Conservation (phyloP, 164 flowering plant species). For the Piper longum region DNA sequence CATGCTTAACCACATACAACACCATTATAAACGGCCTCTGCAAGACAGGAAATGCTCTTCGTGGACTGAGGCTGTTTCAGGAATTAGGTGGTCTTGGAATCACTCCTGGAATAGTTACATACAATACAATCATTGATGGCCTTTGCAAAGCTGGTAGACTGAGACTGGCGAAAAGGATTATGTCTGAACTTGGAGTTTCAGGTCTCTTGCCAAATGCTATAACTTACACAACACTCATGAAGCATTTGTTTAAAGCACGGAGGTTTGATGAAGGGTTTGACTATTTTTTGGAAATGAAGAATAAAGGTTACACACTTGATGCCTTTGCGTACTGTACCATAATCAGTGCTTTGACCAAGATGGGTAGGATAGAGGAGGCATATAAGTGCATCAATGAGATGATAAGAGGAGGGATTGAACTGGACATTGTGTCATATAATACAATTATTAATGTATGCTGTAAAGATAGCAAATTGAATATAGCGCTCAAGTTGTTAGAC, state of each 20-base stretch:
- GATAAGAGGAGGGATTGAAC: slow-evolving; percentile 31
- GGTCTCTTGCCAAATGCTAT: slow-evolving; percentile 46
- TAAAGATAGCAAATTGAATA: slow-evolving; percentile 48
- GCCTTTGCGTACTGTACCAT: slow-evolving; percentile 59
- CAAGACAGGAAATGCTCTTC: slow-evolving; percentile 34
- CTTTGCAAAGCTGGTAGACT: slow-evolving; percentile 49
- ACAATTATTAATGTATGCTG: slow-evolving; percentile 48
- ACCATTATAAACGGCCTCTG: slow-evolving; percentile 71
- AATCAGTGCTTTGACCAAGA: slow-evolving; percentile 43
- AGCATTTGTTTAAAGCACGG: slow-evolving; percentile 40
- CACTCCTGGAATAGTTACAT: slow-evolving; percentile 40
- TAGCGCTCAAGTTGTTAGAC: slow-evolving; percentile 35
- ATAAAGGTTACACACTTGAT: slow-evolving; percentile 59
- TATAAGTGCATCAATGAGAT: slow-evolving; percentile 31
- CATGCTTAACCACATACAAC: slow-evolving; percentile 39
- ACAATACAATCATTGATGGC: slow-evolving; percentile 71
- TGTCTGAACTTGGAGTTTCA: slow-evolving; percentile 37
- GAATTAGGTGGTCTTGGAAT: slow-evolving; percentile 38
- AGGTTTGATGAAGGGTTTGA: slow-evolving; percentile 42
- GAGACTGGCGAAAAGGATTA: slow-evolving; percentile 28
- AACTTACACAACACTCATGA: slow-evolving; percentile 74
- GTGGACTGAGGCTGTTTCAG: slow-evolving; percentile 61
- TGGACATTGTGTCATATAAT: slow-evolving; percentile 62
- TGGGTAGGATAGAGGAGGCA: slow-evolving; percentile 45
- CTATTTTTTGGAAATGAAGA: slow-evolving; percentile 49